Base-by-base conservation (phyloP, 768 basidiomycete species). In the Panaeolus papilionaceus region DNA sequence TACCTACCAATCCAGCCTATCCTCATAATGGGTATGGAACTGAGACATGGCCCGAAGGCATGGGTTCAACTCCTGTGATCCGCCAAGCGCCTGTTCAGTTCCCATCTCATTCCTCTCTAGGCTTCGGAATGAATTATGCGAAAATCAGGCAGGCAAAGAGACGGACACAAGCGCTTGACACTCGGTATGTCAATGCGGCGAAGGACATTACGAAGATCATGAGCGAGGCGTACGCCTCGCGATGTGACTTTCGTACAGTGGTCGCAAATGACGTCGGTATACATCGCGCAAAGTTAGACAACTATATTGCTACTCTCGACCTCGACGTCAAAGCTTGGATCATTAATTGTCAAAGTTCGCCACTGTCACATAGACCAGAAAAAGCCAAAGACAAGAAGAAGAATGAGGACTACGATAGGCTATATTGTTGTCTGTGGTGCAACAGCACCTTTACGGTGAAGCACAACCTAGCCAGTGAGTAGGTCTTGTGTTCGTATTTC, bases 371-470 rank as follows among this genome's bases (percentile, higher is more conserved):
- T 58, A 33, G 54, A 58, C 54, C 26, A 37, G 54, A 58, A 7
- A 58, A 18, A 1, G 37, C 54, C 26, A 58, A 58, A 12, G 54
- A 58, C 33, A 58, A 58, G 28, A 58, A 58, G 28, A 58, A 58
- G 28, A 58, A 33, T 18, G 47, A 51, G 0, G 54, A 58, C 11
- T 58, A 58, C 4, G 28, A 58, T 16, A 6, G 54, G 16, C 28
- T 58, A 12, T 58, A 33, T 7, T 58, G 54, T 6, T 58, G 54
- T 16, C 33, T 58, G 26, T 58, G 54, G 54, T 58, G 54, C 28
- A 58, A 33, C 28, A 58, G 26, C 28, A 58, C 54, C 12, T 58
- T 58, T 37, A 58, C 54, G 16, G 54, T 58, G 6, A 58, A 58
- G 28, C 54, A 58, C 7, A 51, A 44, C 16, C 42, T 44, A 5